These are phyloP conservation scores for Sodiomyces alkalinus DNA, from an alignment of 2,329 filamentous ascomycete genomes.

Conservation along the genomic window DNA sequence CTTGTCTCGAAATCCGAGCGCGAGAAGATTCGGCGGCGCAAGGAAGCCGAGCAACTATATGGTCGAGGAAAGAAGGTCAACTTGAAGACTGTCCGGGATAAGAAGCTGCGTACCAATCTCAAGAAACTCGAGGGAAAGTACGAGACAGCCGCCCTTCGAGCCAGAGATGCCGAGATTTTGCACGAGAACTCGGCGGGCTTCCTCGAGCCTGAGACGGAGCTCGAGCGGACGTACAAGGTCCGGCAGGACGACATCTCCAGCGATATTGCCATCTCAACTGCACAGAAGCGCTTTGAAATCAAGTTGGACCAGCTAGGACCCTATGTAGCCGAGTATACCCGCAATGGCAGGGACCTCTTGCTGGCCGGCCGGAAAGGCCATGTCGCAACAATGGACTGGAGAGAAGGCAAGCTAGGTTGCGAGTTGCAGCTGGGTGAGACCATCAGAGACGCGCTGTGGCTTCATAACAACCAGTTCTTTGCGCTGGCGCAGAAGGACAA, in stretches of 20 bases:
- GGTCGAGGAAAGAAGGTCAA: conserved; percentile 69
- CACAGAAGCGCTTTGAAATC: conserved; percentile 85
- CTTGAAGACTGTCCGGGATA: conserved; percentile 63
- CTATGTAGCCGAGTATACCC: conserved; percentile 77
- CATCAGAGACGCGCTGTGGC: conserved; percentile 74
- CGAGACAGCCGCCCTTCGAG: conserved; percentile 63
- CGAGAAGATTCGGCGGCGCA: conserved; percentile 33
- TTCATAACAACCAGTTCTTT: conserved; percentile 91
- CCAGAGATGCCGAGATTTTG: conserved; percentile 90
- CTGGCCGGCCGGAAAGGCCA: conserved; percentile 86
- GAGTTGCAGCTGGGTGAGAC: conserved; percentile 88
- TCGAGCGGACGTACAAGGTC: conserved; percentile 87
- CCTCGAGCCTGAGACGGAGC: conserved; percentile 71
- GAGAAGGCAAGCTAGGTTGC: conserved; percentile 77
- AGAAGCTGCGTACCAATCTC: conserved; percentile 74
- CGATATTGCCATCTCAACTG: conserved; percentile 65
- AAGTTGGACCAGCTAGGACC: conserved; percentile 72
- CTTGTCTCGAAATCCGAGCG: conserved; percentile 35
- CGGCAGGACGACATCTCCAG: conserved; percentile 72
- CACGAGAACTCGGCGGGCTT: conserved; percentile 78
- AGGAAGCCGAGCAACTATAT: conserved; percentile 60
- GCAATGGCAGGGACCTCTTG: conserved; percentile 75
- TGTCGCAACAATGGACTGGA: conserved; percentile 93
- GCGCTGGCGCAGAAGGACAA: conserved; percentile 93
- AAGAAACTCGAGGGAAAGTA: conserved; percentile 69